Conservation (phyloP, 2,329 filamentous ascomycete genomes). For the Cordyceps militaris region DNA sequence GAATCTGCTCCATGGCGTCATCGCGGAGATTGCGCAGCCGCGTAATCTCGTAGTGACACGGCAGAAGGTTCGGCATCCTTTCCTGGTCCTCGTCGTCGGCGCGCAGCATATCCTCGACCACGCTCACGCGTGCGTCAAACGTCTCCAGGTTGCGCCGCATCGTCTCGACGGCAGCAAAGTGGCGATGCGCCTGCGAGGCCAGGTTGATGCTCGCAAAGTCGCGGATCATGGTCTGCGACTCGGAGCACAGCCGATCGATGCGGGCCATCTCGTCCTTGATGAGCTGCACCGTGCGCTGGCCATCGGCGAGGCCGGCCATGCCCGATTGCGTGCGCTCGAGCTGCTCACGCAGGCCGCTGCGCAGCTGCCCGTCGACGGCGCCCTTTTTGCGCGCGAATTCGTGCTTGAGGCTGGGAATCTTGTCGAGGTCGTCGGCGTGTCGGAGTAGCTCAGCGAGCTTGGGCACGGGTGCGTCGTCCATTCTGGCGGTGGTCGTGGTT, state of each 20-base stretch:
- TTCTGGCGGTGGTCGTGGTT: constrained; percentile 14
- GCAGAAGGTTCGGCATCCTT: constrained; percentile 85
- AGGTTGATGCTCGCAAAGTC: constrained; percentile 92
- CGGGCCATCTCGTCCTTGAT: constrained; percentile 99
- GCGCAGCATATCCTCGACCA: constrained; percentile 69
- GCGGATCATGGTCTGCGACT: constrained; percentile 94
- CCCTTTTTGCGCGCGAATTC: constrained; percentile 94
- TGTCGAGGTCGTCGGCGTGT: constrained; percentile 95
- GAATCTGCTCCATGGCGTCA: constrained; percentile 94
- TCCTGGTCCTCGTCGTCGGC: constrained; percentile 81
- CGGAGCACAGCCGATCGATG: constrained; percentile 94
- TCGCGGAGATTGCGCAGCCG: constrained; percentile 89
- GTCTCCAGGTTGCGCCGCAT: constrained; percentile 88
- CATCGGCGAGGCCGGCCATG: constrained; percentile 81
- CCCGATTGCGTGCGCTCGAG: constrained; percentile 90
- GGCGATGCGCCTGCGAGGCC: constrained; percentile 89
- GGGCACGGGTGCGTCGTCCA: constrained; percentile 57
- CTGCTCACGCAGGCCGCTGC: constrained; percentile 82
- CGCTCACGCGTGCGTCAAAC: constrained; percentile 70
- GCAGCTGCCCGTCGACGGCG: constrained; percentile 83
- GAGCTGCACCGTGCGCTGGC: constrained; percentile 81
- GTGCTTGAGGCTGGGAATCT: constrained; percentile 79
- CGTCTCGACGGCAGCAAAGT: constrained; percentile 87
- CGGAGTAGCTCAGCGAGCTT: constrained; percentile 90
- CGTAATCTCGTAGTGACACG: constrained; percentile 86